Conservation (phyloP, 1,139 yeast genomes). For the Suhomyces maxii region DNA sequence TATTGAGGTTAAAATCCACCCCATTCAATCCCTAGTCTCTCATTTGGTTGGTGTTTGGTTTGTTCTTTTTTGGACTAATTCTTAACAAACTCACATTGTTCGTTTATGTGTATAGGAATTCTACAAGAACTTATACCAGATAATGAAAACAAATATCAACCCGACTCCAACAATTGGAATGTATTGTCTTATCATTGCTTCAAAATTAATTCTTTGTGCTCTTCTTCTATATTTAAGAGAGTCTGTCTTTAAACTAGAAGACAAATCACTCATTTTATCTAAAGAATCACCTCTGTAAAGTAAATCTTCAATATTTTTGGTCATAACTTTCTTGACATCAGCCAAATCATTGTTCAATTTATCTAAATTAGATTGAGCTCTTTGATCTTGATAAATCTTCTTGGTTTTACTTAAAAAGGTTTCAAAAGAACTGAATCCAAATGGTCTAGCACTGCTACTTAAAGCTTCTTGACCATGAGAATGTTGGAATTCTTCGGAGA, state of each 20-base stretch:
- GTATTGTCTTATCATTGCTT: conserved; percentile 84
- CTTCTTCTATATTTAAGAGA: conserved; percentile 85
- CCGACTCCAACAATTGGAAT: conserved; percentile 79
- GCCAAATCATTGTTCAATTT: conserved; percentile 82
- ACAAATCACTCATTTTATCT: conserved; percentile 89
- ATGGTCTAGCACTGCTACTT: conserved; percentile 70
- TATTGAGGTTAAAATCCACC: too few species aligned
- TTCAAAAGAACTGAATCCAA: conserved; percentile 85
- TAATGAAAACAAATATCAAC: conserved; percentile 68
- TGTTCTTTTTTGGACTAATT: too few species aligned
- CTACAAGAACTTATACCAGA: conserved; percentile 75
- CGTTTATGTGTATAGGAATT: neutral
- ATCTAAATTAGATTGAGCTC: conserved; percentile 88
- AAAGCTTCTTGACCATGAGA: conserved; percentile 76
- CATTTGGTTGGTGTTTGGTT: too few species aligned
- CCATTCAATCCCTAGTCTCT: too few species aligned
- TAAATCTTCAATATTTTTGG: conserved; percentile 91
- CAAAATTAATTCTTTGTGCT: conserved; percentile 88
- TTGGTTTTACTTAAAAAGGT: conserved; percentile 82
- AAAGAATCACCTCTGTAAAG: conserved; percentile 92
- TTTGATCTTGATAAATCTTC: conserved; percentile 83
- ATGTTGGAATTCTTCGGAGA: conserved; percentile 77
- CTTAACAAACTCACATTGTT: too few species aligned
- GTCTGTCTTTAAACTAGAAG: conserved; percentile 76
- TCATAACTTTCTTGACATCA: conserved; percentile 94